Conservation (phyloP, 169 alveolate species). For the Babesia sp. region DNA sequence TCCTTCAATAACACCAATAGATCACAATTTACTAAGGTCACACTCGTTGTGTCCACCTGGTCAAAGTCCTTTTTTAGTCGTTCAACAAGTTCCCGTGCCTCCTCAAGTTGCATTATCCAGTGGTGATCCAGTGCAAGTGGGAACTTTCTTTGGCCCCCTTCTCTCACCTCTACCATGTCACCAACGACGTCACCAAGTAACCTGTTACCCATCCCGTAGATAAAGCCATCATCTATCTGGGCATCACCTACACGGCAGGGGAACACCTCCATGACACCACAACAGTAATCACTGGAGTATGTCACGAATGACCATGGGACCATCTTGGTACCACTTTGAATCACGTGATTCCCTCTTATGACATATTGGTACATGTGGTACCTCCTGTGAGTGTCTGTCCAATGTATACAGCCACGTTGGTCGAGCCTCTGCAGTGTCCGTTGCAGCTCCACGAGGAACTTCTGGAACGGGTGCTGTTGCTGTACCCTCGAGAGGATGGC, state of each 20-base stretch:
- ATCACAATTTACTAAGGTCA: slow-evolving; percentile 37
- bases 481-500: slow-evolving; percentile 53
- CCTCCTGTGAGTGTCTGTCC: slow-evolving; percentile 45
- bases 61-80: slow-evolving; percentile 52
- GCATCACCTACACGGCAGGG: slow-evolving; percentile 39
- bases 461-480: slow-evolving; percentile 63
- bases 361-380: slow-evolving; percentile 48
- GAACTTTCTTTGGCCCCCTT: slow-evolving; percentile 20
- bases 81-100: slow-evolving; percentile 37
- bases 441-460: slow-evolving; percentile 66
- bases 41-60: slow-evolving; percentile 17
- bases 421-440: slow-evolving; percentile 50
- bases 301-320: slow-evolving; percentile 63
- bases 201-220: slow-evolving; percentile 44
- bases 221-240: slow-evolving; percentile 15
- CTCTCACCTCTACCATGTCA: background rate
- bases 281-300: slow-evolving; percentile 35
- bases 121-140: slow-evolving; percentile 54
- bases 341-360: slow-evolving; percentile 34
- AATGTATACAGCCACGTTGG: slow-evolving; percentile 38
- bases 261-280: slow-evolving; percentile 10
- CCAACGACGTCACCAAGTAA: slow-evolving; percentile 10
- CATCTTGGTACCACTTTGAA: slow-evolving; percentile 39
- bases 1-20: slow-evolving; percentile 36
- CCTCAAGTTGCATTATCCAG: slow-evolving; percentile 66